Conservation (phyloP, 2,329 filamentous ascomycete species). For the Arthroderma sp. region DNA sequence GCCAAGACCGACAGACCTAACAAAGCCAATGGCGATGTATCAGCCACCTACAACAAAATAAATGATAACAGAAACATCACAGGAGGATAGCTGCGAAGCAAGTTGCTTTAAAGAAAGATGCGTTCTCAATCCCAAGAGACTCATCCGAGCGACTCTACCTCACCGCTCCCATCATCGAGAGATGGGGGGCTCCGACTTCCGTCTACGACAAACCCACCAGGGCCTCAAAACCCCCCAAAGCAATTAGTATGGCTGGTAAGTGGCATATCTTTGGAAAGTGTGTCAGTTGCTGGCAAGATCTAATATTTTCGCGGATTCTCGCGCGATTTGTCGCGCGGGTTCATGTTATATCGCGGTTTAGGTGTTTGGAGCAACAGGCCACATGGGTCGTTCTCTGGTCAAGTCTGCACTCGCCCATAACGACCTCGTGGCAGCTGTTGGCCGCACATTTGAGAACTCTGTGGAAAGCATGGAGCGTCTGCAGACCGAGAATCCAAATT, state of each 20-base stretch:
- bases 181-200: conserved; percentile 51
- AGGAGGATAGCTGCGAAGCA: too few relatives aligned
- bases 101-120: too few relatives aligned
- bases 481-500: conserved; percentile 46
- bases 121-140: too few relatives aligned
- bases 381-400: conserved; percentile 84
- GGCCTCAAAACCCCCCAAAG: conserved; percentile 53
- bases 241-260: conserved; percentile 80
- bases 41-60: too few relatives aligned
- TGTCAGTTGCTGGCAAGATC: neutral
- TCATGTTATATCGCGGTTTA: conserved; percentile 20
- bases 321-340: neutral
- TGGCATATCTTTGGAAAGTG: conserved; percentile 9
- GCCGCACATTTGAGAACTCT: conserved; percentile 65
- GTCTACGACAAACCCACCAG: conserved; percentile 73
- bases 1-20: too few relatives aligned
- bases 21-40: too few relatives aligned
- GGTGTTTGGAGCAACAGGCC: conserved; percentile 93
- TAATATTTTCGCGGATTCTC: neutral
- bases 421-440: conserved; percentile 77
- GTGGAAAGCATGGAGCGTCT: conserved; percentile 58
- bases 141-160: neutral
- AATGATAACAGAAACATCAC: too few relatives aligned
- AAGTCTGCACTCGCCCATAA: conserved; percentile 67
- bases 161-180: conserved; percentile 17